Percentiles rank a stretch among this genome's conserved stretches.
Evolutionary conservation across 2,329 filamentous ascomycete species (phyloP).

Genomic region (Ploettnerulaceae sp.): DNA sequence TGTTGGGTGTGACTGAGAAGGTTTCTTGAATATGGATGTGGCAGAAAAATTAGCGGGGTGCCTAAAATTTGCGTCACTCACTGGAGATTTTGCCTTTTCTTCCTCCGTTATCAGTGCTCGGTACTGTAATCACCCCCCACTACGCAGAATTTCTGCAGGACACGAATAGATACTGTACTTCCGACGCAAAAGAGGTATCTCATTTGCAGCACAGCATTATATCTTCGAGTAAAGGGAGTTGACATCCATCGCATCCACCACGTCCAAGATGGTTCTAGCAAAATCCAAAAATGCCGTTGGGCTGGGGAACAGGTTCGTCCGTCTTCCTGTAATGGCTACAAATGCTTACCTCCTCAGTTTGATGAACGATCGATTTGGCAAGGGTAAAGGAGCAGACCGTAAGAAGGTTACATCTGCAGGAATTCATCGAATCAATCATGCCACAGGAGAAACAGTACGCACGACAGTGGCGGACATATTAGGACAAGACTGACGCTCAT

Average conservation of each 20-base stretch:
- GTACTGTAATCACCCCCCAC: constrained; percentile 22
- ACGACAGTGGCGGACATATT: neutral
- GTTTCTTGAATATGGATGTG: constrained; percentile 4
- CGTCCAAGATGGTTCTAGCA: constrained; percentile 60
- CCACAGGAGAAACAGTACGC: constrained; percentile 68
- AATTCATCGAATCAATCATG: constrained; percentile 62
- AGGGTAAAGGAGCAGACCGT: constrained; percentile 79
- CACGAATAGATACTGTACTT: too few species aligned
- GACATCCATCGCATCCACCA: neutral
- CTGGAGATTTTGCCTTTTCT: constrained; percentile 11
- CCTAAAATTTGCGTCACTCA: constrained; percentile 24
- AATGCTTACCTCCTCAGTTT: constrained; percentile 47
- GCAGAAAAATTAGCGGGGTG: constrained; percentile 21
- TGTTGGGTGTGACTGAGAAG: constrained; percentile 7
- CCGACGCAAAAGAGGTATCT: too few species aligned
- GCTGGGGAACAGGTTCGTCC: constrained; percentile 64
- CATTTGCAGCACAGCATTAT: too few species aligned
- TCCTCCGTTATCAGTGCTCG: constrained; percentile 18
- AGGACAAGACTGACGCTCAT: constrained; percentile 23
- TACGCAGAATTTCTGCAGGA: too few species aligned
- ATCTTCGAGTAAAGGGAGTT: neutral
- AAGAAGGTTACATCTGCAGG: constrained; percentile 61
- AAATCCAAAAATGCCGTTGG: constrained; percentile 96
- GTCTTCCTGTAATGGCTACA: neutral
- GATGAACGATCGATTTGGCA: constrained; percentile 98